phyloP scores from a whole-genome alignment of 495 filamentous ascomycete species.

The Aspergillus cavernicola region DNA sequence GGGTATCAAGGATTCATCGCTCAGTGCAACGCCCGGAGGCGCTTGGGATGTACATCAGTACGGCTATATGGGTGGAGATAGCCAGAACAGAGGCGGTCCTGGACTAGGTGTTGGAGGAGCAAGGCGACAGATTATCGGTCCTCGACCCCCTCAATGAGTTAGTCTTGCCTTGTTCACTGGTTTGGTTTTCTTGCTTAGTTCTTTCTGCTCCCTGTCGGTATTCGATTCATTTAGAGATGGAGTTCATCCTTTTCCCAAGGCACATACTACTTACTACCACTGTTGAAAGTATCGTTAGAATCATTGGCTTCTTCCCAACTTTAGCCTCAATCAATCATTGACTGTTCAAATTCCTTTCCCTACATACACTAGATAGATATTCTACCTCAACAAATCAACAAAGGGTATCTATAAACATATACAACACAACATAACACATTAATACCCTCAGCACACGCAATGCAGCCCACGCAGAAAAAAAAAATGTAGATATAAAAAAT shows the following conservation, averaged over 20 bases:
- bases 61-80: conserved; percentile 80
- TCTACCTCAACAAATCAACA: not conserved
- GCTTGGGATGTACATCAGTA: conserved; percentile 89
- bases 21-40: conserved; percentile 54
- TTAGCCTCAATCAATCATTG: not conserved
- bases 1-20: conserved; percentile 39
- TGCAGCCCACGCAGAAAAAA: not conserved
- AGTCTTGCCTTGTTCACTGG: not conserved
- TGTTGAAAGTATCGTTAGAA: not conserved
- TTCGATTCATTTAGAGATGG: not conserved
- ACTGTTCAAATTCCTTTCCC: not conserved
- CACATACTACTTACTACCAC: not conserved
- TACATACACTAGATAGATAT: not conserved
- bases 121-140: conserved; percentile 76
- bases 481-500: not conserved
- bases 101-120: conserved; percentile 67
- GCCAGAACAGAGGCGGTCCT: conserved; percentile 66
- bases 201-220: not conserved
- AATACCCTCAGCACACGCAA: not conserved
- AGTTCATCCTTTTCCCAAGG: not conserved
- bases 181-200: not conserved
- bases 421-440: not conserved
- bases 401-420: conserved; percentile 1
- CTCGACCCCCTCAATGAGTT: conserved; percentile 58
- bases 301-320: not conserved